A percentile compares a stretch with the other conserved stretches of the same genome.
Evolutionary conservation across 371 early-diverging fungal genomes (phyloP).

Genomic region (Mucor irregularis): DNA sequence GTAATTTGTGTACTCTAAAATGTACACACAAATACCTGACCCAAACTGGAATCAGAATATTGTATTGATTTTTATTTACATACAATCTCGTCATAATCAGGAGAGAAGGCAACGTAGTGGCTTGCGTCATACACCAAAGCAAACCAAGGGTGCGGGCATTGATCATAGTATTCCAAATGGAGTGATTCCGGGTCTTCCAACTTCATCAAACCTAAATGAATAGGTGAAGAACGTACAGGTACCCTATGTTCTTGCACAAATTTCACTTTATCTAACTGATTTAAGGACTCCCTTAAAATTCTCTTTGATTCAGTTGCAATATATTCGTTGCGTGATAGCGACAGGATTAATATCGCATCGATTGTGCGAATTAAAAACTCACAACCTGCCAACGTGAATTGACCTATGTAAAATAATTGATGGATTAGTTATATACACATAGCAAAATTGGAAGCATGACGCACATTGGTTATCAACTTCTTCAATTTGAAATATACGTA

Average conservation of each 20-base stretch:
- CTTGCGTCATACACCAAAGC: conserved; percentile 16
- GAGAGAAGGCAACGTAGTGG: not conserved
- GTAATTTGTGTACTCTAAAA: too few species aligned
- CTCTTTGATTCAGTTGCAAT: conserved; percentile 5
- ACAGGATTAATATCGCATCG: conserved; percentile 8
- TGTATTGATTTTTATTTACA: too few species aligned
- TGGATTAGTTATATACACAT: too few species aligned
- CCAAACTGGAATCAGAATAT: too few species aligned
- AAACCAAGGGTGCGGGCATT: conserved; percentile 20
- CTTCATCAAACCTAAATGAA: not conserved
- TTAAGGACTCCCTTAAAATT: not conserved
- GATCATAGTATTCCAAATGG: conserved; percentile 4
- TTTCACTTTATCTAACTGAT: not conserved
- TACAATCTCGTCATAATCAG: too few species aligned
- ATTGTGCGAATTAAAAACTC: conserved; percentile 2
- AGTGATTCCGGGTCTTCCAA: not conserved
- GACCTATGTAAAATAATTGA: too few species aligned
- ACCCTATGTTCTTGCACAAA: not conserved
- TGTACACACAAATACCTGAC: too few species aligned
- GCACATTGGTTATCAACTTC: too few species aligned
- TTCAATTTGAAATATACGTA: too few species aligned
- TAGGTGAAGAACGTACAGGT: not conserved
- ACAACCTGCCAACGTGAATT: not conserved
- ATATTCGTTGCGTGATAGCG: not conserved
- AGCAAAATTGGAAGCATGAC: too few species aligned